Base-by-base conservation (phyloP, 2,329 filamentous ascomycete species). In the Thielaviopsis punctulata region DNA sequence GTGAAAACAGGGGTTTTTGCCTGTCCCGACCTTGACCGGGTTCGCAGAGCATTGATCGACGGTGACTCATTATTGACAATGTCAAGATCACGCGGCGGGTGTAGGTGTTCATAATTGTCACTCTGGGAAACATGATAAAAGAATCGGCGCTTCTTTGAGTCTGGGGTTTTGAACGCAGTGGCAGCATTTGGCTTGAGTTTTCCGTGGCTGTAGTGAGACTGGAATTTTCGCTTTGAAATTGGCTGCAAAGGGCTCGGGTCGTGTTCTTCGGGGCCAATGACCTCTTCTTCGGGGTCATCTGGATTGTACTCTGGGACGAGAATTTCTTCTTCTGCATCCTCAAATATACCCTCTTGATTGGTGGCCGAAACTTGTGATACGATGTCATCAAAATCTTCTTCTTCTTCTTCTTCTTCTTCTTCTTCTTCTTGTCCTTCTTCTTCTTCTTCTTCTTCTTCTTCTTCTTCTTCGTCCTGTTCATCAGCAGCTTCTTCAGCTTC, bases 1-100 rank as follows among this genome's bases (percentile, higher is more conserved):
- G 49, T 52, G 46, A 50, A 55, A 23, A 52, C 10, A 23, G 45
- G n/a, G 15, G 27, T 52, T 23, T 55, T 55, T 15, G 51, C 48
- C 19, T 44, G 41, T 15, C 45, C 49, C 15, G 53, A 55, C 18
- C 47, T 46, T 21, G 53, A 52, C 13, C 53, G 50, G 18, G 25
- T 49, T 25, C 43, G 30, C 48, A 48, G 45, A 24, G 50, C 53
- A 33, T 52, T 45, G 13, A 55, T 44, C 9, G 53, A 55, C 18
- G 50, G 53, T 4, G 53, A 52, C 24, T 55, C 53, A 15, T 52
- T 47, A n/a, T 52, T 51, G 21, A 19, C n/a, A 15, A 48, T 27
- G 22, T 46, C 33, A 6, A 41, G 36, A 9, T 41, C 36, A n/a
- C 36, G 36, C 36, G 36, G 36, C 10, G 36, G 36, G 36, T 41